Percentiles rank a stretch among this genome's conserved stretches.
Conservation (phyloP, 2,329 filamentous ascomycete genomes). For the Phoma sp. region DNA sequence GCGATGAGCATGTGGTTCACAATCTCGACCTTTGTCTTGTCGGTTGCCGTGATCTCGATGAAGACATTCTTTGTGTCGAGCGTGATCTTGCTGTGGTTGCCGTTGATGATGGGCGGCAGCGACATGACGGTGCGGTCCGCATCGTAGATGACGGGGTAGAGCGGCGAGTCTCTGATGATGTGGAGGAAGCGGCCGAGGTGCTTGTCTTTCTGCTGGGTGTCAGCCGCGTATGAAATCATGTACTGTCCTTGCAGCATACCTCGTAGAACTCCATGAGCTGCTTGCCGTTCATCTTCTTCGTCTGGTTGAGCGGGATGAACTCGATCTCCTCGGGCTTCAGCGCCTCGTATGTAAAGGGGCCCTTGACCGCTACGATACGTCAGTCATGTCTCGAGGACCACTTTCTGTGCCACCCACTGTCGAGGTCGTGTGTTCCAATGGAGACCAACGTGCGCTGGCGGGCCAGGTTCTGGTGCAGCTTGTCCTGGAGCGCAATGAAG, state of each 20-base stretch:
- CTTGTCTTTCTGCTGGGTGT: conserved; percentile 73
- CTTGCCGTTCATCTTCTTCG: conserved; percentile 81
- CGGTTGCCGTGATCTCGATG: conserved; percentile 95
- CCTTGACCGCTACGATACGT: conserved; percentile 67
- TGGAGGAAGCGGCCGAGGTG: conserved; percentile 88
- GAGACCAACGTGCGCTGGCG: conserved; percentile 92
- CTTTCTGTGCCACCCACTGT: conserved; percentile 57
- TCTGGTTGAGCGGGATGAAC: conserved; percentile 90
- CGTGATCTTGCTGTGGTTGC: conserved; percentile 95
- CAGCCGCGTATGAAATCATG: background rate
- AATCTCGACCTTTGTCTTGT: conserved; percentile 94
- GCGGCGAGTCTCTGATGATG: conserved; percentile 91
- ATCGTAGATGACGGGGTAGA: conserved; percentile 96
- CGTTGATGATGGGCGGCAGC: conserved; percentile 96
- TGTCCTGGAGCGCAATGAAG: conserved; percentile 97
- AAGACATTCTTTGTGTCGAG: conserved; percentile 91
- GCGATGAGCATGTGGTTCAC: conserved; percentile 94
- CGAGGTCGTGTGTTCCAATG: conserved; percentile 95
- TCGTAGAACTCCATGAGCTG: conserved; percentile 95
- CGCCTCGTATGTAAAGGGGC: conserved; percentile 96
- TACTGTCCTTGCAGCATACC: conserved; percentile 43
- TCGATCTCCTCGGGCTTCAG: conserved; percentile 88
- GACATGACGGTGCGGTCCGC: conserved; percentile 87
- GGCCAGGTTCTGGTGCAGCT: conserved; percentile 94
- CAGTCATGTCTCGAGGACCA: conserved; percentile 13